These are phyloP conservation scores for Suhomyces taliae DNA, from an alignment of 1,139 yeast species.

Conservation along the genomic window DNA sequence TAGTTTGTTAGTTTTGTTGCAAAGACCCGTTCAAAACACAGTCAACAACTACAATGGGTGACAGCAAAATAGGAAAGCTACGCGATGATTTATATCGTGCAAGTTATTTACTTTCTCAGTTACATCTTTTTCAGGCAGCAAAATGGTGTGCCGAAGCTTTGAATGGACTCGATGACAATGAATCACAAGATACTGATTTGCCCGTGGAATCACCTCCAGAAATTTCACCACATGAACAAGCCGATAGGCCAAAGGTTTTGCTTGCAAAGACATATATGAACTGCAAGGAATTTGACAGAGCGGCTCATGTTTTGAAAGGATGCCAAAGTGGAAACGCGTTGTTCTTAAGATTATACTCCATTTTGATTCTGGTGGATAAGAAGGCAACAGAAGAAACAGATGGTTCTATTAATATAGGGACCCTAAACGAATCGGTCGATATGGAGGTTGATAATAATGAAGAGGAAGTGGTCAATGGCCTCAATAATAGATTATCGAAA, in stretches of 20 bases:
- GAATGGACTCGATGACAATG: constrained; percentile 32
- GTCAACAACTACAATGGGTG: constrained; percentile 6
- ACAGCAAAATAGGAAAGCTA: constrained; percentile 13
- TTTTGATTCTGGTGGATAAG: constrained; percentile 72
- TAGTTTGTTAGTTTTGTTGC: constrained; percentile 1
- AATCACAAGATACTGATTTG: not conserved
- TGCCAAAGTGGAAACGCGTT: constrained; percentile 55
- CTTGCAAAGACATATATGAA: constrained; percentile 77
- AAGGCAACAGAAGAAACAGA: constrained; percentile 72
- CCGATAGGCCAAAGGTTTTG: constrained; percentile 40
- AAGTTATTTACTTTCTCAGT: constrained; percentile 27
- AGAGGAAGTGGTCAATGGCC: constrained; percentile 17
- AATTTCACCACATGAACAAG: constrained; percentile 27
- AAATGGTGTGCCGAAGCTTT: constrained; percentile 87
- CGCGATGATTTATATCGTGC: constrained; percentile 29
- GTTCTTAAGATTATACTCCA: constrained; percentile 69
- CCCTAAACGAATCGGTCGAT: constrained; percentile 13
- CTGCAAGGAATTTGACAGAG: constrained; percentile 83
- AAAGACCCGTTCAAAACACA: not conserved
- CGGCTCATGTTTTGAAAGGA: constrained; percentile 57
- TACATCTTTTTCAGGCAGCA: constrained; percentile 65
- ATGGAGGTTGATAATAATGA: constrained; percentile 11
- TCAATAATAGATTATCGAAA: constrained; percentile 37
- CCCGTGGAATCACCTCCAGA: not conserved
- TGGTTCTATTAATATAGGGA: constrained; percentile 44